Evolutionary conservation across 2,329 filamentous ascomycete genomes (phyloP).

Genomic region (Epichloe aotearoae): DNA sequence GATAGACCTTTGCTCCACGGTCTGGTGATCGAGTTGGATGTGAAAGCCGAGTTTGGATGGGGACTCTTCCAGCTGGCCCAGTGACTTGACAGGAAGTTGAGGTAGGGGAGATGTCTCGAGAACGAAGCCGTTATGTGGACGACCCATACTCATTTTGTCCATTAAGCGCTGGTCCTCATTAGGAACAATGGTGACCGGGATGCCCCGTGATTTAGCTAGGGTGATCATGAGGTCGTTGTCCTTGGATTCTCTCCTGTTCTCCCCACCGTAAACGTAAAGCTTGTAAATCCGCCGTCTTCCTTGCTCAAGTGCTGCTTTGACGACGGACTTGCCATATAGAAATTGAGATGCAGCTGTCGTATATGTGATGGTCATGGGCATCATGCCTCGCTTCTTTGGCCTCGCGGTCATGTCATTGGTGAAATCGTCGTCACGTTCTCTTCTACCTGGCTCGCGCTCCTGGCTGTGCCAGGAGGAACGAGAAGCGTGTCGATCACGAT

Average conservation of each 20-base stretch:
- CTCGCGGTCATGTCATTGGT: background rate
- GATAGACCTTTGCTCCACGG: slow-evolving; percentile 56
- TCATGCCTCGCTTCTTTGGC: slow-evolving; percentile 17
- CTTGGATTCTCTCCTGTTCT: slow-evolving; percentile 37
- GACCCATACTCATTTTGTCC: slow-evolving; percentile 68
- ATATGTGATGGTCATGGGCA: slow-evolving; percentile 33
- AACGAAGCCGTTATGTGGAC: slow-evolving; percentile 83
- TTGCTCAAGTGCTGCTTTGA: slow-evolving; percentile 60
- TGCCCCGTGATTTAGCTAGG: slow-evolving; percentile 32
- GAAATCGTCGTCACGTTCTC: background rate
- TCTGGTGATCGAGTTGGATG: slow-evolving; percentile 52
- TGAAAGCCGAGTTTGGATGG: slow-evolving; percentile 37
- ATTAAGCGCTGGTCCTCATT: slow-evolving; percentile 54
- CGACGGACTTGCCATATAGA: slow-evolving; percentile 71
- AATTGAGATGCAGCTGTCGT: slow-evolving; percentile 85
- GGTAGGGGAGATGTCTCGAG: slow-evolving; percentile 79
- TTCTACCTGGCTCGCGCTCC: background rate
- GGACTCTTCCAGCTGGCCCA: slow-evolving; percentile 36
- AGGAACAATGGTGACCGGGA: slow-evolving; percentile 45
- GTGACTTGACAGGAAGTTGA: slow-evolving; percentile 48
- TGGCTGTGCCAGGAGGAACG: background rate
- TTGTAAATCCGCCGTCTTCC: slow-evolving; percentile 64
- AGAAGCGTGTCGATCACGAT: background rate
- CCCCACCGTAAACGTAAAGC: slow-evolving; percentile 60
- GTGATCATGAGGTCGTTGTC: slow-evolving; percentile 30